phyloP scores from a whole-genome alignment of 805 yeast genomes.

The Hanseniaspora taiwanica region DNA sequence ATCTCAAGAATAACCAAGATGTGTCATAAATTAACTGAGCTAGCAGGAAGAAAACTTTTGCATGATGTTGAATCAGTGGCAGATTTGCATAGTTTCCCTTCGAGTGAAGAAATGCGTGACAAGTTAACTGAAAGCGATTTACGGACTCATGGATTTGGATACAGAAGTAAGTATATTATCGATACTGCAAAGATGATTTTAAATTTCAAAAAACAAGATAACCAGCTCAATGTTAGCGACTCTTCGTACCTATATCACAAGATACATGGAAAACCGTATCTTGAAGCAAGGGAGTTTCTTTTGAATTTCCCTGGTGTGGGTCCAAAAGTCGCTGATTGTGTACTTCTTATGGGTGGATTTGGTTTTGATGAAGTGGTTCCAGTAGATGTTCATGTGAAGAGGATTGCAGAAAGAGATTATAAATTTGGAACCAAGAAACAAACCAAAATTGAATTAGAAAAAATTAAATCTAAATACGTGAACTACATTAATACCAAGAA shows the following conservation, averaged over 20 bases:
- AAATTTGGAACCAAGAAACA: conserved; percentile 22
- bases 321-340: conserved; percentile 96
- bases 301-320: conserved; percentile 78
- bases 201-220: conserved; percentile 16
- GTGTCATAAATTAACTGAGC: conserved; percentile 66
- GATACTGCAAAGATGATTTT: conserved; percentile 54
- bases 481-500: conserved; percentile 16
- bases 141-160: conserved; percentile 57
- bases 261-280: background rate
- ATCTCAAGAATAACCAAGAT: conserved; percentile 85
- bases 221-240: conserved; percentile 10
- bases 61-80: conserved; percentile 22
- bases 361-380: conserved; percentile 60
- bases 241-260: conserved; percentile 22
- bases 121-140: conserved; percentile 32
- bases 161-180: conserved; percentile 78
- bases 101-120: conserved; percentile 36
- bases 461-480: conserved; percentile 16
- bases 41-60: conserved; percentile 57
- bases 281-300: conserved; percentile 25
- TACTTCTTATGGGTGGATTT: conserved; percentile 75
- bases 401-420: conserved; percentile 77
- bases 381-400: conserved; percentile 88
- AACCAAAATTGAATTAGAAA: conserved; percentile 19
- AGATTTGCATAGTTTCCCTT: conserved; percentile 62